These are phyloP conservation scores for Fusarium paranaense DNA, from an alignment of 2,329 filamentous ascomycete genomes.

Conservation along the genomic window DNA sequence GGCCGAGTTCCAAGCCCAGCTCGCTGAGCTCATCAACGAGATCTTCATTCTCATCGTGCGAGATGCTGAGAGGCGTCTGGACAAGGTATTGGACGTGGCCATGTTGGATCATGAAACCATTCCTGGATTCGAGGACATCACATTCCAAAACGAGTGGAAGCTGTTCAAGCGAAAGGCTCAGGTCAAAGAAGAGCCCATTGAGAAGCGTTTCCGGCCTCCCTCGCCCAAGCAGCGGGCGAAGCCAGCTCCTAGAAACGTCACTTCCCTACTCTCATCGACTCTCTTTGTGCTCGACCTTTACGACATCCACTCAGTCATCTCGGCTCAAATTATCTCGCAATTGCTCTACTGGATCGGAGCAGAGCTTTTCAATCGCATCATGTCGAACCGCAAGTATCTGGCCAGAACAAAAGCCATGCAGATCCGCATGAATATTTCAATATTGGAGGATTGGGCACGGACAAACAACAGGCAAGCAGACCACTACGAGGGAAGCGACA, in stretches of 20 bases:
- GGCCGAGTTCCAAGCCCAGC: constrained; percentile 88
- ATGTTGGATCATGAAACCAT: constrained; percentile 99
- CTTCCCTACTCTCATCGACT: constrained; percentile 93
- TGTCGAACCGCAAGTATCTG: constrained; percentile 94
- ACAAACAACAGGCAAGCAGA: constrained; percentile 94
- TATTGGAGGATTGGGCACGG: constrained; percentile 94
- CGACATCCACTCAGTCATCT: constrained; percentile 97
- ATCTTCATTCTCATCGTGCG: constrained; percentile 98
- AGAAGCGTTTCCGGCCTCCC: constrained; percentile 91
- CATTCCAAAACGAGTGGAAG: constrained; percentile 99
- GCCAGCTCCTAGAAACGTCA: constrained; percentile 93
- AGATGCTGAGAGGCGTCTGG: constrained; percentile 93
- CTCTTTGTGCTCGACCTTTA: constrained; percentile 98
- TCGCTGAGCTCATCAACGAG: constrained; percentile 95
- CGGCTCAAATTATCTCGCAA: constrained; percentile 89
- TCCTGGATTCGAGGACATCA: constrained; percentile 94
- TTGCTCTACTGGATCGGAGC: constrained; percentile 96
- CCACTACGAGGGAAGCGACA: constrained; percentile 93
- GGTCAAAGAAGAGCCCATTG: constrained; percentile 87
- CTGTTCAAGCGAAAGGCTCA: constrained; percentile 93
- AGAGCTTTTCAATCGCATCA: constrained; percentile 97
- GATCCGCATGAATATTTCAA: constrained; percentile 98
- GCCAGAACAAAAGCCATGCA: constrained; percentile 99
- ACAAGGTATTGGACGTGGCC: constrained; percentile 91
- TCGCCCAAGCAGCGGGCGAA: constrained; percentile 94